Evolutionary conservation across 805 yeast species (phyloP), one percentile per base, ranked within the genome.

Genomic region (Candida awuae): DNA sequence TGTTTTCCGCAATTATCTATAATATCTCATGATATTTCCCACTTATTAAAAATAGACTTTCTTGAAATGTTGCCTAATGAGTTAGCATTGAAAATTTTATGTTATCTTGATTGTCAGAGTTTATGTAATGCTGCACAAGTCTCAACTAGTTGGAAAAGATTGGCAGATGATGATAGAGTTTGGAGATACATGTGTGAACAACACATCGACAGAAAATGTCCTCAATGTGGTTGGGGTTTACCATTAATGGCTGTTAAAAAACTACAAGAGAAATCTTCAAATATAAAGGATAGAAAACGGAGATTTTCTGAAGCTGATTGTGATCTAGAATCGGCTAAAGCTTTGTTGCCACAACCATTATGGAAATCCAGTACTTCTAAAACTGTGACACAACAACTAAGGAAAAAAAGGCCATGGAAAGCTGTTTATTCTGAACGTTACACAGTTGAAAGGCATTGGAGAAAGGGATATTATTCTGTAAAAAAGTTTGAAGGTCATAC

Each of bases 101-200:
- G 94, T 52, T 90, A 84, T 57, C 64, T 92, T 44, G 98, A 92
- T 58, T 90, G 97, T 61, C 80, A 78, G 37, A 84, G 95, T n/a
- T 70, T 92, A 32, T 88, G 97, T 59, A 80, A 75, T 48, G 96
- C 97, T 0, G 94, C 97, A 0, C 94, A 83, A 62, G 98, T 92
- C 2, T 82, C 88, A 23, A 74, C 77, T 38, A 75, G 73, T 37
- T 92, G 98, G 98, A 79, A 84, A 56, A 65, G 66, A 41, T 65
- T 92, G 42, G 97, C 98, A 1, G 96, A 92, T 59, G 97, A 90
- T 56, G 97, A 92, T 55, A 65, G 94, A 35, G 97, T 92, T 3
- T 92, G 98, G 98, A 92, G 90, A 57, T 88, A 90, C 49, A 81
- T 92, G 87, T 92, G 98, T 56, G 95, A 87, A 57, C 98, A 92